A percentile compares a stretch with the other conserved stretches of the same genome.
These are phyloP conservation scores for Fulvia fulva DNA, from an alignment of 2,329 filamentous ascomycete species.

Conservation along the genomic window DNA sequence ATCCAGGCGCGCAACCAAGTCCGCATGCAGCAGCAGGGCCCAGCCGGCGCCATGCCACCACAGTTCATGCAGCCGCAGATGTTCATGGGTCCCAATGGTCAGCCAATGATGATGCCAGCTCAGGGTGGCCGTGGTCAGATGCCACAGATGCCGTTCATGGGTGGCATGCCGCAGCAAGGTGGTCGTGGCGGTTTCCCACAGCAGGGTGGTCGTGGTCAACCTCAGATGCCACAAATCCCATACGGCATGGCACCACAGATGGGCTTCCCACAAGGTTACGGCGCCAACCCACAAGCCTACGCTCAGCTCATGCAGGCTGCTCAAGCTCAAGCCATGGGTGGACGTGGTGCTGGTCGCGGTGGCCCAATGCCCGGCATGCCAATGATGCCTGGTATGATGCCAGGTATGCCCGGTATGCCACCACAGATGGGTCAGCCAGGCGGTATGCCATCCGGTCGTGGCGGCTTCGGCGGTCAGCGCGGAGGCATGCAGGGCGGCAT, in stretches of 20 bases:
- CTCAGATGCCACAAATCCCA: slow-evolving; percentile 82
- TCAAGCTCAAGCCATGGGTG: slow-evolving; percentile 67
- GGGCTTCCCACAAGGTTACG: slow-evolving; percentile 72
- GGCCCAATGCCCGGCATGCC: slow-evolving; percentile 68
- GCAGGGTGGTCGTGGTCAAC: slow-evolving; percentile 83
- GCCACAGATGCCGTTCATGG: slow-evolving; percentile 60
- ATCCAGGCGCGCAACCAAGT: slow-evolving; percentile 99
- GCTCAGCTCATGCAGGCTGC: slow-evolving; percentile 62
- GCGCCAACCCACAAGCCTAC: slow-evolving; percentile 63
- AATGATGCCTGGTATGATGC: slow-evolving; percentile 52
- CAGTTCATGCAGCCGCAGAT: slow-evolving; percentile 76
- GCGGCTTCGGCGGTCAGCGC: slow-evolving; percentile 30
- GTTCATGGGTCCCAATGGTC: slow-evolving; percentile 81
- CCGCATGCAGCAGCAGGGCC: slow-evolving; percentile 94
- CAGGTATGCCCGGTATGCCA: slow-evolving; percentile 42
- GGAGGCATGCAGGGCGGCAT: slow-evolving; percentile 35
- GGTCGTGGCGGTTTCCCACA: slow-evolving; percentile 82
- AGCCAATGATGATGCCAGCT: slow-evolving; percentile 56
- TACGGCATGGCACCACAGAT: slow-evolving; percentile 69
- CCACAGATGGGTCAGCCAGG: slow-evolving; percentile 55
- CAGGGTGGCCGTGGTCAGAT: slow-evolving; percentile 53
- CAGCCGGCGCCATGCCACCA: slow-evolving; percentile 73
- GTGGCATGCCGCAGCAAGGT: slow-evolving; percentile 64
- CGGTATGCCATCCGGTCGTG: slow-evolving; percentile 38
- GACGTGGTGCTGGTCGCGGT: slow-evolving; percentile 64